These are phyloP conservation scores for Cardiospermum halicacabum DNA, from an alignment of 345 rosid species.

Conservation along the genomic window DNA sequence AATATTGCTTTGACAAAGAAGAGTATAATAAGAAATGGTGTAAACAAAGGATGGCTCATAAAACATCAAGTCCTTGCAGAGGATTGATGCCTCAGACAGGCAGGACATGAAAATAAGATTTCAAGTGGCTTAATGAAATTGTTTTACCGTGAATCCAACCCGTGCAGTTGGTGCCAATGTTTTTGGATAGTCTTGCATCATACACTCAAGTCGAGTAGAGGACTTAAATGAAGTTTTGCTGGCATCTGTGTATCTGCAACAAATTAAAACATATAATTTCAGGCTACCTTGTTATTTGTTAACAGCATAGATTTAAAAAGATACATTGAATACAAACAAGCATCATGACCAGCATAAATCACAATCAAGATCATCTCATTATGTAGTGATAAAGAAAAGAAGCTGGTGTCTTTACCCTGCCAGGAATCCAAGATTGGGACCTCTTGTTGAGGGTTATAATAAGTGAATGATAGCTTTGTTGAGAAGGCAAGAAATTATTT, in stretches of 20 bases:
- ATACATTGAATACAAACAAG: not conserved
- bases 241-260: slow-evolving; percentile 81
- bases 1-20: not conserved
- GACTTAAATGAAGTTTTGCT: slow-evolving; percentile 84
- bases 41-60: not conserved
- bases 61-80: not conserved
- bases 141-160: slow-evolving; percentile 87
- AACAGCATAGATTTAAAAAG: not conserved
- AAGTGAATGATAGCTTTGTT: slow-evolving; percentile 4
- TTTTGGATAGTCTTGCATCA: slow-evolving; percentile 99
- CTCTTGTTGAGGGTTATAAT: not conserved
- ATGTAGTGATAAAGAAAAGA: not conserved
- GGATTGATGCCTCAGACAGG: not conserved
- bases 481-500: not conserved
- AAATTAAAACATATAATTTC: slow-evolving; percentile 9
- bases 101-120: not conserved
- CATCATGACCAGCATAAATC: not conserved
- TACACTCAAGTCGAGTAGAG: slow-evolving; percentile 90
- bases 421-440: not conserved
- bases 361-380: not conserved
- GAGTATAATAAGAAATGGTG: not conserved
- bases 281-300: not conserved
- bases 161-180: slow-evolving; percentile 81
- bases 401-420: not conserved
- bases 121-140: not conserved